Conservation (phyloP, 805 yeast genomes). For the Saitoella complicata region DNA sequence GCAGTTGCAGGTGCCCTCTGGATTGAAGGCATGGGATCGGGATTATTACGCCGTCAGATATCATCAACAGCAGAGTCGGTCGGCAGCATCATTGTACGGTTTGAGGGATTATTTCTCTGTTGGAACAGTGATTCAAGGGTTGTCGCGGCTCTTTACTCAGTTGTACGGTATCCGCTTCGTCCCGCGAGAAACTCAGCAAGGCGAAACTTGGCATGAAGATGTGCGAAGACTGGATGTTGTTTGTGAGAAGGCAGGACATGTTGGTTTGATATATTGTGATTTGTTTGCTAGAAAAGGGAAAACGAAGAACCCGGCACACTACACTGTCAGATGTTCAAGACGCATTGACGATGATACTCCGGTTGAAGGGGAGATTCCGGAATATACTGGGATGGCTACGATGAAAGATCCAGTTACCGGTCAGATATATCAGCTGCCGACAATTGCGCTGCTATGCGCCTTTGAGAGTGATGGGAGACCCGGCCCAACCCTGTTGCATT, state of each 20-base stretch:
- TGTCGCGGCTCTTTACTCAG: constrained; percentile 49
- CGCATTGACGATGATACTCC: constrained; percentile 42
- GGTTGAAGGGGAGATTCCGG: constrained; percentile 21
- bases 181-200: constrained; percentile 44
- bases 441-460: constrained; percentile 77
- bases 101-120: constrained; percentile 64
- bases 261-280: constrained; percentile 80
- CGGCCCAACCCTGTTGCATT: constrained; percentile 41
- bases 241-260: constrained; percentile 32
- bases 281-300: constrained; percentile 63
- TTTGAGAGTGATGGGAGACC: constrained; percentile 31
- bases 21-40: constrained; percentile 78
- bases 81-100: constrained; percentile 24
- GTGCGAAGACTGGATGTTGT: constrained; percentile 70
- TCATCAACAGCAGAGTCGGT: constrained; percentile 19
- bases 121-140: constrained; percentile 73
- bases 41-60: constrained; percentile 39
- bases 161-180: constrained; percentile 65
- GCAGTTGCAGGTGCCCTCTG: constrained; percentile 19
- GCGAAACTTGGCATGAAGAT: constrained; percentile 80
- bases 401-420: constrained; percentile 21
- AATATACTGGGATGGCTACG: constrained; percentile 10
- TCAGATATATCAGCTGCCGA: constrained; percentile 62
- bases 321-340: constrained; percentile 89
- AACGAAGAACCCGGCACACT: constrained; percentile 74